Percentiles rank a stretch among this genome's conserved stretches.
phyloP scores from a whole-genome alignment of 768 basidiomycete genomes.

The Coprinopsis cinerea region DNA sequence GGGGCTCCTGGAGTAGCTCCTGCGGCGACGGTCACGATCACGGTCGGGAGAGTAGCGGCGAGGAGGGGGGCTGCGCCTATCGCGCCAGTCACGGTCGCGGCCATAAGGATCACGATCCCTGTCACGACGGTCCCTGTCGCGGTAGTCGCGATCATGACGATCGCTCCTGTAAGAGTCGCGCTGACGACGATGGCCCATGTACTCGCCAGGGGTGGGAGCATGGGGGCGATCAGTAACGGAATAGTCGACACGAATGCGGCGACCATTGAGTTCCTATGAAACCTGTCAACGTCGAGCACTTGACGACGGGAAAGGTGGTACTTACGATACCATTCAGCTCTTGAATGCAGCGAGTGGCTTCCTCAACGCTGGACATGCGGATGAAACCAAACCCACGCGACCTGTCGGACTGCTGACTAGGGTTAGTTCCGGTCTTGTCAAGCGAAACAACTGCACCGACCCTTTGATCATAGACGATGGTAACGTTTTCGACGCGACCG shows the following conservation, averaged over 20 bases:
- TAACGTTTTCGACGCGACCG: constrained; percentile 90
- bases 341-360: constrained; percentile 81
- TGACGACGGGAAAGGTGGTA: constrained; percentile 12
- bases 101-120: constrained; percentile 60
- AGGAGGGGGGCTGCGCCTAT: constrained; percentile 71
- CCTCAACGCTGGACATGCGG: constrained; percentile 84
- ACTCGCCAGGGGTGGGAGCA: constrained; percentile 94
- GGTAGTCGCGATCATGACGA: constrained; percentile 30
- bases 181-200: constrained; percentile 86
- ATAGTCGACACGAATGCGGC: constrained; percentile 94
- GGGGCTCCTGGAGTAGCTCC: constrained; percentile 77
- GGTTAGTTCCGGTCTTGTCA: constrained; percentile 2
- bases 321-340: constrained; percentile 89
- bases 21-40: constrained; percentile 65
- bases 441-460: constrained; percentile 44
- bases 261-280: constrained; percentile 83
- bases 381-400: constrained; percentile 99
- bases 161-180: constrained; percentile 33
- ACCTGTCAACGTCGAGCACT: constrained; percentile 7
- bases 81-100: constrained; percentile 59
- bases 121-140: constrained; percentile 41
- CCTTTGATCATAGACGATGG: constrained; percentile 94
- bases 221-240: constrained; percentile 93
- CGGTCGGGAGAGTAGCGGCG: constrained; percentile 69
- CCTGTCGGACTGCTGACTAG: constrained; percentile 66